Base-by-base conservation (phyloP, 2,329 filamentous ascomycete genomes). In the Colletotrichum horii region DNA sequence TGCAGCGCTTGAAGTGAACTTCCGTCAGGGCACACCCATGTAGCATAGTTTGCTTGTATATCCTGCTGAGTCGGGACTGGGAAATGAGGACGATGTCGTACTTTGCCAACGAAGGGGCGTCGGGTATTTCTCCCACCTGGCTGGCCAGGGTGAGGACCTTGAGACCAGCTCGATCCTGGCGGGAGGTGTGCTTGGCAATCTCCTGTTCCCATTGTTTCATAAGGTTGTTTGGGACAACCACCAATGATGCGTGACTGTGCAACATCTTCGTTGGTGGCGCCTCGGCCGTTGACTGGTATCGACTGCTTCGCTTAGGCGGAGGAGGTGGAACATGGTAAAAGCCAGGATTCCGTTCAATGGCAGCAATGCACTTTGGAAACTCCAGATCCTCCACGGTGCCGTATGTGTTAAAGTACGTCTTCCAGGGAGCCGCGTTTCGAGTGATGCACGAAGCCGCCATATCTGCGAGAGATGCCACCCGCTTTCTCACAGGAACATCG, bases 1-100 rank as follows among this genome's bases (percentile, higher is more conserved):
- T 96, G 62, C 97, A 93, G 2, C 96, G 90, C 79, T 98, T 93
- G 89, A 96, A 98, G 79, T 95, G 95, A 5, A 98, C 84, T 9
- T 91, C 84, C 52, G 92, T 91, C 22, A 98, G 84, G 0, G 94
- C 91, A 2, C 92, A 94, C 12, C 89, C 82, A 36, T 74, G 85
- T 48, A 77, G 83, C 4, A 77, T 80, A 8, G 77, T 78, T 66
- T 79, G 86, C 80, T 76, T 82, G 62, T 79, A 85, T 86, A 93
- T 83, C 75, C 86, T 87, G 77, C 97, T 94, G 78, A 98, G 95
- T 1, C 93, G 90, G 24, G 88, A 88, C 52, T 93, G 92, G 1
- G 94, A 94, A 79, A 98, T 95, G 0, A 98, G 84, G 4, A 98
- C 84, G 5, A 98, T 86, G 79, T 98, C 96, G 79, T 93, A 94